Base-by-base conservation (phyloP, 331 rosid genomes). In the Acacia concinna region DNA sequence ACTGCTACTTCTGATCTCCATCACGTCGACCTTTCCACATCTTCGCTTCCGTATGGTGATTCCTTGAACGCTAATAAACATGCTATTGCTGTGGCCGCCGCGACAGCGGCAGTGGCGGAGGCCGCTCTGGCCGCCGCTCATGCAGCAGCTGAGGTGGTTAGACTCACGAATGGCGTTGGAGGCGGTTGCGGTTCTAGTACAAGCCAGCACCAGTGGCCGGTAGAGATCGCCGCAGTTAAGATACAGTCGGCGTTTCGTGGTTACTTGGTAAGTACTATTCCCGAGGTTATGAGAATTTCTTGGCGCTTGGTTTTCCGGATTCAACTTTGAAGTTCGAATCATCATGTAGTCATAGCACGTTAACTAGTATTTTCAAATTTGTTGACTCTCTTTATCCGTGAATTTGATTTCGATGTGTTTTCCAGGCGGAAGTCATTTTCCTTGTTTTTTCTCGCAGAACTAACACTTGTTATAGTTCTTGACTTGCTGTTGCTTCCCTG, bases 91-190 rank as follows among this genome's bases (percentile, higher is more conserved):
- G 97, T 93, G 0, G 97, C 97, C 0, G 93, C 97, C 0, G 97
- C 97, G 1, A 93, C 97, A 0, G 97, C 94, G 0, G 97, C 94
- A 3, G 97, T 91, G 2, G 97, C 97, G 0, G 93, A 93, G 80
- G 97, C 97, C 0, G 97, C 97, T 2, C 90, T 93, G 0, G 90
- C 93, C 1, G 97, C 97, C 0, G 97, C 97, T 3, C 94, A 88
- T 62, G 97, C 97, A 0, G 97, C 97, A 0, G 97, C 97, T 0
- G 97, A 93, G 87, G 99, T 96, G 0, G 99, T 96, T 25, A 83
- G 97, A 31, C 94, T 93, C 3, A 96, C 98, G 0, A 88, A 84
- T 9, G n/a, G 47, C 21, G 52, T 37, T 0, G 54, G n/a, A 8
- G 67, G 79, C 1, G 59, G 27, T 13, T 64, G 80, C 30, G 52